Evolutionary conservation across 208 protist genomes (phyloP).

Genomic region (Leishmania braziliensis): DNA sequence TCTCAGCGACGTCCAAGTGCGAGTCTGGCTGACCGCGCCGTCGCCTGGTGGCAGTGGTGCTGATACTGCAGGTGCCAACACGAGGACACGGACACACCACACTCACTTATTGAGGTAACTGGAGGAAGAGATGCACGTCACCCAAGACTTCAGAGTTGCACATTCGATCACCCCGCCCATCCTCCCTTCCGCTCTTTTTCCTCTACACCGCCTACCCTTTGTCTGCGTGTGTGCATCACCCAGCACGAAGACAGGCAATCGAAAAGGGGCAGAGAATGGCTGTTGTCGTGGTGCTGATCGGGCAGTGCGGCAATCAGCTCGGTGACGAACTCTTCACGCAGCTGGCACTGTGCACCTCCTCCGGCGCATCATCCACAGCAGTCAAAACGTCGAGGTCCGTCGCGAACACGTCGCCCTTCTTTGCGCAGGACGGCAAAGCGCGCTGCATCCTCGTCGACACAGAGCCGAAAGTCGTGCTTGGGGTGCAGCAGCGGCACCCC

Average conservation of each 20-base stretch:
- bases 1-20: background rate
- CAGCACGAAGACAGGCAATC: background rate
- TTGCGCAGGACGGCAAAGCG: conserved; percentile 67
- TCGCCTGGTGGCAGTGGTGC: background rate
- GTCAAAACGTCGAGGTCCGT: background rate
- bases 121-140: background rate
- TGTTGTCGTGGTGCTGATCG: conserved; percentile 77
- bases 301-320: conserved; percentile 91
- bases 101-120: background rate
- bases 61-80: background rate
- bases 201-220: background rate
- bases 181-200: background rate
- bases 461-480: conserved; percentile 87
- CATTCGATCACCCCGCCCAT: background rate
- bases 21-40: background rate
- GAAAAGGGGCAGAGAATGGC: conserved; percentile 37
- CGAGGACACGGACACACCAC: background rate
- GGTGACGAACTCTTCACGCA: conserved; percentile 84
- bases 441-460: conserved; percentile 86
- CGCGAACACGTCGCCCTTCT: conserved; percentile 40
- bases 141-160: background rate
- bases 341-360: conserved; percentile 40
- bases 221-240: background rate
- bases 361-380: background rate
- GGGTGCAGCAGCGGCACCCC: conserved; percentile 54